Evolutionary conservation across 2,329 filamentous ascomycete genomes (phyloP).

Genomic region (Fusarium sp.): DNA sequence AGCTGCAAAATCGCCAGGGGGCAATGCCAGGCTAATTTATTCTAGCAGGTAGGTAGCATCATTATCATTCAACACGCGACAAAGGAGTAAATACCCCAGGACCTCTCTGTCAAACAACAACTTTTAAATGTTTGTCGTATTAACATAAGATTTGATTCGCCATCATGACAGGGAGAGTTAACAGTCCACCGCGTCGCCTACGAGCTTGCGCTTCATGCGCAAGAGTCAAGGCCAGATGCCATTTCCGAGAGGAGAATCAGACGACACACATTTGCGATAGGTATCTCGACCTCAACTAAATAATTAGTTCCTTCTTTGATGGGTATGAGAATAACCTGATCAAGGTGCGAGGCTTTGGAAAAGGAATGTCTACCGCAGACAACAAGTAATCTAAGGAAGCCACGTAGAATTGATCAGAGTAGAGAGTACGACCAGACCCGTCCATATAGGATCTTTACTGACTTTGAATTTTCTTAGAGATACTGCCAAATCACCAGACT

Average conservation of each 20-base stretch:
- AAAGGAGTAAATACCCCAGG: not conserved
- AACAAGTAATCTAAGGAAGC: constrained; percentile 47
- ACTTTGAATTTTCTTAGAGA: not conserved
- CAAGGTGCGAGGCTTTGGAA: constrained; percentile 45
- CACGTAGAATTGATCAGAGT: constrained; percentile 47
- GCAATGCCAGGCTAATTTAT: not conserved
- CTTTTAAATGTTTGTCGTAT: not conserved
- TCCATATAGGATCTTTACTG: not conserved
- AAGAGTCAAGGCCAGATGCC: constrained; percentile 47
- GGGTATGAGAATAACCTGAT: not conserved
- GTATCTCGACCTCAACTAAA: constrained; percentile 19
- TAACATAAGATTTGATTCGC: not conserved
- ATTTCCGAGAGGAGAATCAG: constrained; percentile 44
- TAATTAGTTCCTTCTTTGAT: not conserved
- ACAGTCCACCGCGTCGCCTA: constrained; percentile 47
- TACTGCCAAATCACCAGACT: not conserved
- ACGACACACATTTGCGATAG: constrained; percentile 46
- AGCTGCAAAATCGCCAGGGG: not conserved
- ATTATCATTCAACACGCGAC: not conserved
- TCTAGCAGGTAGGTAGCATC: not conserved
- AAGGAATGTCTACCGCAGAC: constrained; percentile 48
- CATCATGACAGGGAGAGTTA: constrained; percentile 29
- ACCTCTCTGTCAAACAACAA: not conserved
- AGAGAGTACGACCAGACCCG: constrained; percentile 37
- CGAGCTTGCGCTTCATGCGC: constrained; percentile 49